Base-by-base conservation (phyloP, 352 stramenopile species). In the Globisporangium spiculum region DNA sequence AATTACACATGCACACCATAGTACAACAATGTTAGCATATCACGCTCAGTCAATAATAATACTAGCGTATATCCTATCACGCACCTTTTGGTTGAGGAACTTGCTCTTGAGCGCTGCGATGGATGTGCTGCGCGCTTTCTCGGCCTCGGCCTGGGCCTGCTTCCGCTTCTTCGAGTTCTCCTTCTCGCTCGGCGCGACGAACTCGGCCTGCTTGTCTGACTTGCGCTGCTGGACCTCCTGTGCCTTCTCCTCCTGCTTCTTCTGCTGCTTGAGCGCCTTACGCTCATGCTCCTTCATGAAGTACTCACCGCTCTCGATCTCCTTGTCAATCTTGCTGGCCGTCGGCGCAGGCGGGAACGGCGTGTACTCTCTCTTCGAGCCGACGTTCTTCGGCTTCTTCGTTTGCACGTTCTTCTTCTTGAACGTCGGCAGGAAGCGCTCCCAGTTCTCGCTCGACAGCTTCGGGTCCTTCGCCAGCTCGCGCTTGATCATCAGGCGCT, bases 401-500 rank as follows among this genome's bases (percentile, higher is more conserved):
- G 86, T 94, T 78, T 98, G 94, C 54, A 99, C 94, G 75, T 99
- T 99, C 81, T 99, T 99, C 81, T 99, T 99, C 75, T 98, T 98
- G 77, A 99, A 99, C 38, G 92, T 96, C 0, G 98, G 98, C 44
- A 99, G 70, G 74, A 99, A 99, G 8, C 98, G 88, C 41, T 98
- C 95, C 98, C 98, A 99, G 79, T 99, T 97, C 77, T 99, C 97
- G 55, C 94, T 86, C 70, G 92, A 79, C 10, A 99, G 84, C 65
- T 97, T 97, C 18, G 96, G 95, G 81, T 99, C 98, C 76, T 99
- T 99, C 18, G 92, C 94, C n/a, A 99, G 80, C 80, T 99, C 98
- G 44, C 96, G 92, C 81, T 99, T 98, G 79, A 99, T 99, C 98
- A 99, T 99, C 24, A 99, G 81, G n/a, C 96, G 97, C 85, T 99